A percentile compares a stretch with the other conserved stretches of the same genome.
Conservation (phyloP, 2,329 filamentous ascomycete species). For the Botrytis fabae region DNA sequence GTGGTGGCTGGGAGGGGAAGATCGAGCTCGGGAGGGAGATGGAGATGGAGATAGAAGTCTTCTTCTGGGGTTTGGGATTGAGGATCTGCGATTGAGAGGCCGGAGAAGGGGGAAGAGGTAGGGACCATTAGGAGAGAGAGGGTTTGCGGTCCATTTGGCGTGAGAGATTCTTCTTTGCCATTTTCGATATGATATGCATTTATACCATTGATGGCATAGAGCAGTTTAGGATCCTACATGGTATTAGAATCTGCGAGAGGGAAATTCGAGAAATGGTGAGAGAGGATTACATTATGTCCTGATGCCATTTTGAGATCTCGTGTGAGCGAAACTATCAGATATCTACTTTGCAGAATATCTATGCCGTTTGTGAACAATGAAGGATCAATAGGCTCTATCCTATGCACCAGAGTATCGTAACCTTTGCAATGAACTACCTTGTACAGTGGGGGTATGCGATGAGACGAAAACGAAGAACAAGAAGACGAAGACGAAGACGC, state of each 20-base stretch:
- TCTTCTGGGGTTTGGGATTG: constrained; percentile 65
- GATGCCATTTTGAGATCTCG: constrained; percentile 32
- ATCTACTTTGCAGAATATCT: background rate
- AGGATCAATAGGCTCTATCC: background rate
- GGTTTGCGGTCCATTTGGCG: constrained; percentile 82
- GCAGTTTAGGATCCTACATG: constrained; percentile 58
- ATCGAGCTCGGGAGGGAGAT: constrained; percentile 91
- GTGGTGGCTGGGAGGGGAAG: constrained; percentile 91
- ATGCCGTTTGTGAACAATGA: background rate
- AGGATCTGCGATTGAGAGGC: constrained; percentile 54
- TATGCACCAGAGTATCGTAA: background rate
- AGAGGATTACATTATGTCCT: constrained; percentile 37
- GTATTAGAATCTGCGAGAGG: constrained; percentile 25
- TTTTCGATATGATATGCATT: constrained; percentile 88
- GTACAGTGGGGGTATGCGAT: background rate
- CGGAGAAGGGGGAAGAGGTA: constrained; percentile 71
- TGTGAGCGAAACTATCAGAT: background rate
- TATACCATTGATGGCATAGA: constrained; percentile 78
- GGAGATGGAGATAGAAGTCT: constrained; percentile 95
- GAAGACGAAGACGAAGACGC: background rate
- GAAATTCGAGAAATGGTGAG: background rate
- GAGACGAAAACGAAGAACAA: background rate
- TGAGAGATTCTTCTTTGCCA: constrained; percentile 81
- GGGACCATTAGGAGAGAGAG: constrained; percentile 95
- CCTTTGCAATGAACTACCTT: background rate